Percentiles rank a stretch among this genome's conserved stretches.
Evolutionary conservation across 768 basidiomycete species (phyloP).

Genomic region (Suillus weaverae): DNA sequence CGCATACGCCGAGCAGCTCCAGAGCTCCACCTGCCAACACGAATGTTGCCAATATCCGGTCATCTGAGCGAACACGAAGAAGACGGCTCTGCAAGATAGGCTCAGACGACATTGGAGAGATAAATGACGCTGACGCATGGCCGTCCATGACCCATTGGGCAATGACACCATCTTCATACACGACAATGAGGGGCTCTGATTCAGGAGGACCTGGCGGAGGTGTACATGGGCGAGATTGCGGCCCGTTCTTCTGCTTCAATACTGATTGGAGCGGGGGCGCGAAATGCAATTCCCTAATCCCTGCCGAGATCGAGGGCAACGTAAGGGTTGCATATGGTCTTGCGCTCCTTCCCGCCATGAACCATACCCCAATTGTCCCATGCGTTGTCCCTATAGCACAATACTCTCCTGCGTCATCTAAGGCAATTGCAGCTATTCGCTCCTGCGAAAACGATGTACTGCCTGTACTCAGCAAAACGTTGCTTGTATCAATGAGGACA

Average conservation of each 20-base stretch:
- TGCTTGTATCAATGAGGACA: constrained; percentile 50
- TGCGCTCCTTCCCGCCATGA: constrained; percentile 42
- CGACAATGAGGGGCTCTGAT: constrained; percentile 39
- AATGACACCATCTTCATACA: constrained; percentile 61
- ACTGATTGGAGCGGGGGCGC: constrained; percentile 10
- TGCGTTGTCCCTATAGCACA: constrained; percentile 73
- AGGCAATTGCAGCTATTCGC: constrained; percentile 58
- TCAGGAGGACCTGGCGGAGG: constrained; percentile 14
- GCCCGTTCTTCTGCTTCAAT: constrained; percentile 19
- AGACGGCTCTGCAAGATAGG: constrained; percentile 50
- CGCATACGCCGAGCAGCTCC: constrained; percentile 57
- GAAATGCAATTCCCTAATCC: constrained; percentile 58
- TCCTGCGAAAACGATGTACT: constrained; percentile 49
- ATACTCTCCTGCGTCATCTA: constrained; percentile 59
- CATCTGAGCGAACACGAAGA: constrained; percentile 47
- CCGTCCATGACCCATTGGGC: constrained; percentile 48
- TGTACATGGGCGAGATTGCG: constrained; percentile 15
- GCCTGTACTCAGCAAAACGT: constrained; percentile 49
- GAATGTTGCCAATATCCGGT: constrained; percentile 55
- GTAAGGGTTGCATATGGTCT: constrained; percentile 42
- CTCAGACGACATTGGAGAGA: constrained; percentile 45
- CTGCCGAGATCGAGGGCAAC: constrained; percentile 43
- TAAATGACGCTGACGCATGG: constrained; percentile 28
- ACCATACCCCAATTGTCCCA: constrained; percentile 67
- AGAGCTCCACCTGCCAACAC: constrained; percentile 65